Conservation (phyloP, 257 asterid species). For the Euphrasia confusa region DNA sequence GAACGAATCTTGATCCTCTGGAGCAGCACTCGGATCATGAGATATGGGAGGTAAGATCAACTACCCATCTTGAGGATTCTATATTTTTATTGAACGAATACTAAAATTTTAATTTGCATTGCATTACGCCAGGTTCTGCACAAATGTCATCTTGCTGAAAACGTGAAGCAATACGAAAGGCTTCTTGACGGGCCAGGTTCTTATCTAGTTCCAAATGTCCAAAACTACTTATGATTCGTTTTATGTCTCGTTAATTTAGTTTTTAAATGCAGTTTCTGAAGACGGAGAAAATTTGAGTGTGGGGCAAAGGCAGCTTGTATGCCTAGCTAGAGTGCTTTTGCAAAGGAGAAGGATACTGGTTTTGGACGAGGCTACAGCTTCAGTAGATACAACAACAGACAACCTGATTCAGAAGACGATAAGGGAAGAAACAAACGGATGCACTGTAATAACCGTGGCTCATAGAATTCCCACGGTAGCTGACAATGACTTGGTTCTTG, state of each 20-base stretch:
- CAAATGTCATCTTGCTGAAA: slow-evolving; percentile 1
- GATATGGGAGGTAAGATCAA: slow-evolving; percentile 6
- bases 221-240: neutral
- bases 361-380: slow-evolving; percentile 87
- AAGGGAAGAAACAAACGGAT: slow-evolving; percentile 2
- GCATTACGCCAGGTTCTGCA: slow-evolving; percentile 2
- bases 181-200: slow-evolving; percentile 2
- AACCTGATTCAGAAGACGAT: slow-evolving; percentile 3
- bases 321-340: slow-evolving; percentile 72
- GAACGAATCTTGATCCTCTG: slow-evolving; percentile 6
- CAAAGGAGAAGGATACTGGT: slow-evolving; percentile 58
- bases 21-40: neutral
- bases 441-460: slow-evolving; percentile 1
- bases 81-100: neutral
- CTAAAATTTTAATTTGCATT: neutral
- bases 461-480: neutral
- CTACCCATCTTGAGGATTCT: neutral
- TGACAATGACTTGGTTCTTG: slow-evolving; percentile 2
- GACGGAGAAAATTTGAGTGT: slow-evolving; percentile 93
- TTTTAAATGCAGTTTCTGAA: slow-evolving; percentile 27
- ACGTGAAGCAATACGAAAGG: neutral
- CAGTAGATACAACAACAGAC: neutral
- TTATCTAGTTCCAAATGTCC: neutral
- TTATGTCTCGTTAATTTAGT: neutral
- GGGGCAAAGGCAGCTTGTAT: slow-evolving; percentile 90